Conservation (phyloP, 352 stramenopile species). For the Hyaloperonospora arabidopsidis region DNA sequence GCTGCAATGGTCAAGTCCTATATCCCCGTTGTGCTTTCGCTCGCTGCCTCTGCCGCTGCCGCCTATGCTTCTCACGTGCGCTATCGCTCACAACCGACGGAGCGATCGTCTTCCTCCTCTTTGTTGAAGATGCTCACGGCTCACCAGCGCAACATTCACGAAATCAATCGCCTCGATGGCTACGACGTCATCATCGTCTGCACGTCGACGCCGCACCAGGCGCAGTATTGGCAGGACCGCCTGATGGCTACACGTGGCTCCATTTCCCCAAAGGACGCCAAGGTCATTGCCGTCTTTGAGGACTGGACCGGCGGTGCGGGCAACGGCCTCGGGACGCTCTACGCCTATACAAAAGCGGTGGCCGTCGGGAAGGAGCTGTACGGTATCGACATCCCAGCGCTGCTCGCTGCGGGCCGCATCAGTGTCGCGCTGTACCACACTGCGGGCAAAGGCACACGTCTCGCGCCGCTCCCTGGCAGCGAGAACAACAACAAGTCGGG, state of each 20-base stretch:
- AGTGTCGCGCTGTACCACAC: slow-evolving; percentile 96
- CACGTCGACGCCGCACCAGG: slow-evolving; percentile 93
- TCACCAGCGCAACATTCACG: slow-evolving; percentile 77
- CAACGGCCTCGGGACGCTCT: slow-evolving; percentile 94
- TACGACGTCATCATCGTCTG: slow-evolving; percentile 97
- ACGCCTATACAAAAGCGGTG: slow-evolving; percentile 93
- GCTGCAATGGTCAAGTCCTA: slow-evolving; percentile 33
- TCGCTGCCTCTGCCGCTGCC: slow-evolving; percentile 29
- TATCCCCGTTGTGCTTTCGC: slow-evolving; percentile 21
- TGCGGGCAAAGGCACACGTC: slow-evolving; percentile 94
- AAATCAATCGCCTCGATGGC: slow-evolving; percentile 81
- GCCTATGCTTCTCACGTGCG: slow-evolving; percentile 29
- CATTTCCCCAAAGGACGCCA: slow-evolving; percentile 76
- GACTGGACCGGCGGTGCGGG: slow-evolving; percentile 94
- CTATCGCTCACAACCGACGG: slow-evolving; percentile 19
- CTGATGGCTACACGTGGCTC: slow-evolving; percentile 80
- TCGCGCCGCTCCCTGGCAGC: slow-evolving; percentile 92
- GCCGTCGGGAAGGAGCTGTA: slow-evolving; percentile 80
- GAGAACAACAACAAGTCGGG: slow-evolving; percentile 99
- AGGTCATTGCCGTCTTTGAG: slow-evolving; percentile 94
- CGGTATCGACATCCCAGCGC: slow-evolving; percentile 72
- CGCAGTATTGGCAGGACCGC: slow-evolving; percentile 94
- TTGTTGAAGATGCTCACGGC: slow-evolving; percentile 1
- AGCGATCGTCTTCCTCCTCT: slow-evolving; percentile 5
- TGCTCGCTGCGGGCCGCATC: slow-evolving; percentile 73